phyloP scores from a whole-genome alignment of 108 stramenopile genomes.

The Cylindrotheca closterium region DNA sequence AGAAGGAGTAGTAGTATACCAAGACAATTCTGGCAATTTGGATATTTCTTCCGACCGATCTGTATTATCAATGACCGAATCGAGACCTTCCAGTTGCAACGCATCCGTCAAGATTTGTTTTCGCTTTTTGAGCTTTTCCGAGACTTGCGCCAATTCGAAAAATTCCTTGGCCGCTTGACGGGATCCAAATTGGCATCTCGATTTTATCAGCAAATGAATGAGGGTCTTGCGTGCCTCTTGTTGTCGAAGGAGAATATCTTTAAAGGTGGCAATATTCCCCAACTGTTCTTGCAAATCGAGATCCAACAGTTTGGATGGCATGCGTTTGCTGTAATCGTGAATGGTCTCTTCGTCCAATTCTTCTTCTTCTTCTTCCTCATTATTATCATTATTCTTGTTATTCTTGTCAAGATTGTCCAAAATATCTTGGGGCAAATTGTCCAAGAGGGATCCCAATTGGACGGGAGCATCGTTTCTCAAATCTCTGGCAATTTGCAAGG shows the following conservation, averaged over 20 bases:
- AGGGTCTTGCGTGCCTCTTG: slow-evolving; percentile 56
- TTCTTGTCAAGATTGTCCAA: slow-evolving; percentile 17
- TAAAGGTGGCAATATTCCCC: slow-evolving; percentile 50
- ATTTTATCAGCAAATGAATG: slow-evolving; percentile 61
- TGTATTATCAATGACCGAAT: slow-evolving; percentile 33
- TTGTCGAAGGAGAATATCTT: slow-evolving; percentile 58
- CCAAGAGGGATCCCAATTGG: slow-evolving; percentile 50
- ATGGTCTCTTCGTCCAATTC: slow-evolving; percentile 25
- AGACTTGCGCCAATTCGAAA: slow-evolving; percentile 20
- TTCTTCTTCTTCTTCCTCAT: slow-evolving; percentile 9
- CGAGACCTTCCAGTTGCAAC: slow-evolving; percentile 81
- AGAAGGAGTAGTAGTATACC: too few relatives aligned
- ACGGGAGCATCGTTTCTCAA: slow-evolving; percentile 72
- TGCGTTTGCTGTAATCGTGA: slow-evolving; percentile 42
- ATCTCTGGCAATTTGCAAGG: slow-evolving; percentile 82
- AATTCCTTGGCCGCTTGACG: slow-evolving; percentile 67
- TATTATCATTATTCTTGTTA: slow-evolving; percentile 15
- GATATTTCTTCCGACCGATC: slow-evolving; percentile 25
- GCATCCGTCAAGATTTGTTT: slow-evolving; percentile 68
- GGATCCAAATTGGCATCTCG: slow-evolving; percentile 78
- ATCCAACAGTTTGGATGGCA: slow-evolving; percentile 68
- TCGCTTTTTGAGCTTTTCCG: slow-evolving; percentile 55
- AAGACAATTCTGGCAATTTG: slow-evolving; percentile 37
- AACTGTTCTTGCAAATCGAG: slow-evolving; percentile 63
- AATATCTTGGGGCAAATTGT: slow-evolving; percentile 58